Base-by-base conservation (phyloP, 805 yeast species). In the Saturnispora serradocipensis region DNA sequence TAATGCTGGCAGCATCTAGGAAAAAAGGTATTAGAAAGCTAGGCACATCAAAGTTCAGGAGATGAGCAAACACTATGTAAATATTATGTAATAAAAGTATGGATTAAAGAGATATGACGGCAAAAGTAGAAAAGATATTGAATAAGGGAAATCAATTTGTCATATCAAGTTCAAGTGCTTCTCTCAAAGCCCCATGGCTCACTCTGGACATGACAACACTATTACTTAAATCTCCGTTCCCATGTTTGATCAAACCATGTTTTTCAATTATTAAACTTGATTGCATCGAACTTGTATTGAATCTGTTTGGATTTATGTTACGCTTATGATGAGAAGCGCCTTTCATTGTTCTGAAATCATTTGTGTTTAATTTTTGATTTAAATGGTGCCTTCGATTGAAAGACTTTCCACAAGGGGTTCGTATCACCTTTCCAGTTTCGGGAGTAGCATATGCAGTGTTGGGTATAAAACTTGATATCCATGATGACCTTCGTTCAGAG, bases 141-240 rank as follows among this genome's bases (percentile, higher is more conserved):
- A 2, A 15, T n/a, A 11, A n/a, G 30, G 18, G 13, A 11, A 39
- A 28, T 16, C 13, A 47, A n/a, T 9, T 18, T n/a, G 20, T 34
- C 46, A 65, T 59, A 7, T 60, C 58, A 49, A 55, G 53, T 44
- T 61, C 59, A 30, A 76, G 61, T 2, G 81, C 81, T 39, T 76
- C 80, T 52, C 70, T 60, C 18, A 76, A 59, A 1, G 78, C 74
- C n/a, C 71, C 67, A 56, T 71, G 77, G 53, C 78, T 76, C 28
- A 77, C 70, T 44, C 72, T 65, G 11, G 73, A 64, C 42, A 62
- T 62, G n/a, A 64, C 46, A 20, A 67, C 71, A 6, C 59, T 64
- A 18, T 59, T 56, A 48, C 66, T 65, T 53, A 71, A 65, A 4
- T 61, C 62, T 4, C 69, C 66, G 22, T 66, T 67, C 0, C 80